phyloP scores from a whole-genome alignment of 2,329 filamentous ascomycete species.

The Chaetomium olivaceum region DNA sequence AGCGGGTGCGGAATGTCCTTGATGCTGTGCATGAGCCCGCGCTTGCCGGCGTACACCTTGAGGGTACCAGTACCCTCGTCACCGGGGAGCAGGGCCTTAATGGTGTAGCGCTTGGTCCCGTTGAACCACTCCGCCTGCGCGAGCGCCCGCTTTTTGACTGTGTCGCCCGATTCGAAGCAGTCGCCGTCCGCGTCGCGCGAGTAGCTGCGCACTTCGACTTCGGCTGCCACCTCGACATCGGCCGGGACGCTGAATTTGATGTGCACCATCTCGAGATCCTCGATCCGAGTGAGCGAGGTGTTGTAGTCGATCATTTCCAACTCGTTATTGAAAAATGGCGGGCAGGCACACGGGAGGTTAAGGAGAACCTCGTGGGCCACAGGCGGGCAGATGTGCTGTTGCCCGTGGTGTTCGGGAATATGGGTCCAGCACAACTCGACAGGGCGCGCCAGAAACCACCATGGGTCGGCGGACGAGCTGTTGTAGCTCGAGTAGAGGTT shows the following conservation, averaged over 20 bases:
- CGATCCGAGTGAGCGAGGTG: slow-evolving; percentile 79
- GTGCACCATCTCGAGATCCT: slow-evolving; percentile 91
- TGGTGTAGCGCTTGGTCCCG: slow-evolving; percentile 84
- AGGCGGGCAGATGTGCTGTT: slow-evolving; percentile 91
- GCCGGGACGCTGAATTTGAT: slow-evolving; percentile 82
- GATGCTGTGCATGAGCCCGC: slow-evolving; percentile 95
- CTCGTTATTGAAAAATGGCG: slow-evolving; percentile 81
- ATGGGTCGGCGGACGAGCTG: slow-evolving; percentile 72
- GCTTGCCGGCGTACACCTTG: slow-evolving; percentile 90
- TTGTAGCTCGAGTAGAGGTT: slow-evolving; percentile 72
- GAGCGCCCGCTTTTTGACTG: slow-evolving; percentile 80
- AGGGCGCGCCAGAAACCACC: slow-evolving; percentile 92
- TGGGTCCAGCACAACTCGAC: slow-evolving; percentile 94
- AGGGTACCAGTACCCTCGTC: slow-evolving; percentile 87
- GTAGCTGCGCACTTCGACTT: slow-evolving; percentile 83
- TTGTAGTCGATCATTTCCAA: slow-evolving; percentile 87
- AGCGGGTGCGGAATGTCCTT: slow-evolving; percentile 93
- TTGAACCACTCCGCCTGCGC: slow-evolving; percentile 89
- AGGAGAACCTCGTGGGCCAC: slow-evolving; percentile 83
- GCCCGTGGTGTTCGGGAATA: slow-evolving; percentile 79
- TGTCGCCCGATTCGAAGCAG: slow-evolving; percentile 86
- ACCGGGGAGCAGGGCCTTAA: slow-evolving; percentile 88
- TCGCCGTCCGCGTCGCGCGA: slow-evolving; percentile 85
- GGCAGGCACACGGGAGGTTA: slow-evolving; percentile 81
- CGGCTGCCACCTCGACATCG: slow-evolving; percentile 88